Evolutionary conservation across 495 filamentous ascomycete species (phyloP).

Genomic region (Annulohypoxylon nitens): DNA sequence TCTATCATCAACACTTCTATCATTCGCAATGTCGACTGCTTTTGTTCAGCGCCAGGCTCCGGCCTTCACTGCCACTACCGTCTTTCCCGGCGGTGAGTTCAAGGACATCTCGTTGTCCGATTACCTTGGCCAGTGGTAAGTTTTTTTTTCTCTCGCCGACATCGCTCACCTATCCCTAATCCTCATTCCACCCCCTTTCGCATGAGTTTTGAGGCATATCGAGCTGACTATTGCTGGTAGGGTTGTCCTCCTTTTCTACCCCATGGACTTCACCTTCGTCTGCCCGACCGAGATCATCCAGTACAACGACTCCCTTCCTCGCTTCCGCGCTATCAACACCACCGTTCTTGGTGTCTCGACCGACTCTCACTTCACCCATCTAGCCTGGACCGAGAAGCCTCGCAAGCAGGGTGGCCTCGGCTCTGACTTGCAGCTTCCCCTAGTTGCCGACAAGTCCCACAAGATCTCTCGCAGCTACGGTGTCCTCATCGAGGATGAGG

Average conservation of each 20-base stretch:
- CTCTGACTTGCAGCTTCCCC: constrained; percentile 63
- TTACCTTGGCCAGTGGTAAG: constrained; percentile 52
- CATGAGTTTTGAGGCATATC: background rate
- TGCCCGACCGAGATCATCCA: constrained; percentile 67
- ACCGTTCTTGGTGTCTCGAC: constrained; percentile 51
- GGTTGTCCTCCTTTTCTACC: constrained; percentile 53
- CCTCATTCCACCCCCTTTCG: background rate
- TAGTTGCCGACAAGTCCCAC: constrained; percentile 69
- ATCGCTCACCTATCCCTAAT: background rate
- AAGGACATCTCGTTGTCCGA: constrained; percentile 57
- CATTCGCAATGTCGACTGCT: constrained; percentile 51
- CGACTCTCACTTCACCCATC: constrained; percentile 65
- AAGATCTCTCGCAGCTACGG: constrained; percentile 67
- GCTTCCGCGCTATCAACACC: constrained; percentile 50
- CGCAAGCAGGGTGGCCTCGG: constrained; percentile 68
- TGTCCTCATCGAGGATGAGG: constrained; percentile 69
- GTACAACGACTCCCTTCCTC: constrained; percentile 56
- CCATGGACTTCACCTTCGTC: constrained; percentile 60
- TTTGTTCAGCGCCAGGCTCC: constrained; percentile 68
- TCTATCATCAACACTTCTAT: constrained; percentile 1
- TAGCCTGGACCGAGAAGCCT: constrained; percentile 65
- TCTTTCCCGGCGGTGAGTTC: constrained; percentile 61
- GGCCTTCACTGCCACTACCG: constrained; percentile 61
- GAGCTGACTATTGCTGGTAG: constrained; percentile 28
- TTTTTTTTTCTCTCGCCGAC: constrained; percentile 6